A percentile compares a stretch with the other conserved stretches of the same genome.
Evolutionary conservation across 495 filamentous ascomycete species (phyloP).

Genomic region (Amorphotheca resinae): DNA sequence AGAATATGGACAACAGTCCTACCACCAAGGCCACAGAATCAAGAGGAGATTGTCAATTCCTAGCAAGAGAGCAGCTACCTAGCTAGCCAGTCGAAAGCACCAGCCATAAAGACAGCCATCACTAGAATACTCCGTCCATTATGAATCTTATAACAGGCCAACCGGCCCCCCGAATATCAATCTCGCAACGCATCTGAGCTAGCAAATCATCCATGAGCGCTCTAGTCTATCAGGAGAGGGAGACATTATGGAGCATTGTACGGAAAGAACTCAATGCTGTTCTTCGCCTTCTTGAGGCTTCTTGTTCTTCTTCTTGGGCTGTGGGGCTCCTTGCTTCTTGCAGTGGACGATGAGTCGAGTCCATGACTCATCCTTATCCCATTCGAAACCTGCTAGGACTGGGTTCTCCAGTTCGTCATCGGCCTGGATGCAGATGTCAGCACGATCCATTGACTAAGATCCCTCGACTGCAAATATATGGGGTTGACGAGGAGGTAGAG

Average conservation of each 20-base stretch:
- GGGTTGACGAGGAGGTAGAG: not conserved
- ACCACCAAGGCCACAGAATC: too few species aligned
- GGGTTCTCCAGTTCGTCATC: conserved; percentile 79
- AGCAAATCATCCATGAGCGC: conserved; percentile 8
- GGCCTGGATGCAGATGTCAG: conserved; percentile 42
- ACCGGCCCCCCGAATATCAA: conserved; percentile 6
- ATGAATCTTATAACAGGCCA: conserved; percentile 1
- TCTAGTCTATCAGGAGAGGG: conserved; percentile 16
- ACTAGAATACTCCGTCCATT: conserved; percentile 10
- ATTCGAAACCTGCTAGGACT: conserved; percentile 85
- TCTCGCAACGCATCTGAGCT: conserved; percentile 3
- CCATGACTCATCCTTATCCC: conserved; percentile 77
- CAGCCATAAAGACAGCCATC: conserved; percentile 6
- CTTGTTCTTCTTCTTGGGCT: conserved; percentile 24
- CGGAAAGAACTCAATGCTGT: too few species aligned
- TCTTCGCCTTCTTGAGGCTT: conserved; percentile 22
- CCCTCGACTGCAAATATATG: not conserved
- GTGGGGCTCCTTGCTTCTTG: conserved; percentile 43
- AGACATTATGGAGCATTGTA: too few species aligned
- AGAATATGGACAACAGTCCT: too few species aligned
- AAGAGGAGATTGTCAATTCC: conserved; percentile 5
- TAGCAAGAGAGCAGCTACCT: conserved; percentile 3
- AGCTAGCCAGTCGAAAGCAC: not conserved
- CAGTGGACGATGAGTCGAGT: conserved; percentile 68
- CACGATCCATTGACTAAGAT: not conserved